A percentile compares a stretch with the other conserved stretches of the same genome.
These are phyloP conservation scores for Phytopythium sindhum DNA, from an alignment of 352 stramenopile species.

Conservation along the genomic window DNA sequence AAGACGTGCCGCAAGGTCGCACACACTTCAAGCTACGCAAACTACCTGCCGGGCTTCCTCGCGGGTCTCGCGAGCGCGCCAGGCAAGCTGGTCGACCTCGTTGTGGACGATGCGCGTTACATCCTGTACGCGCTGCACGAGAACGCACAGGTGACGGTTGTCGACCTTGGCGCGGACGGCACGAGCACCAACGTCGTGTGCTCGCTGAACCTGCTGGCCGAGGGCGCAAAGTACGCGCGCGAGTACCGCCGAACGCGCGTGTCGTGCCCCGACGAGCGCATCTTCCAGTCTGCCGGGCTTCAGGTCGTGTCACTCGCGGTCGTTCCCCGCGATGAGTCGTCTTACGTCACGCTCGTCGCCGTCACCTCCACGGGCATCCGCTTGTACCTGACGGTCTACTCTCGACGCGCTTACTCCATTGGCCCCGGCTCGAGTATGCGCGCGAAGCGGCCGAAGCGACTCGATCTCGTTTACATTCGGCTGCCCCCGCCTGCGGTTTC, in stretches of 20 bases:
- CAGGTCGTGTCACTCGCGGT: slow-evolving; percentile 71
- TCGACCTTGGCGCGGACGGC: slow-evolving; percentile 54
- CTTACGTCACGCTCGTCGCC: slow-evolving; percentile 90
- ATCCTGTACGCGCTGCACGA: slow-evolving; percentile 93
- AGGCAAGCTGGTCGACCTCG: slow-evolving; percentile 84
- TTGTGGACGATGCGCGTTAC: slow-evolving; percentile 83
- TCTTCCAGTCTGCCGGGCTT: slow-evolving; percentile 67
- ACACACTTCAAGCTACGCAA: slow-evolving; percentile 83
- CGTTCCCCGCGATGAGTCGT: slow-evolving; percentile 66
- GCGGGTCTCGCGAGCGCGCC: slow-evolving; percentile 73
- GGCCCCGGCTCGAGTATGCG: slow-evolving; percentile 28
- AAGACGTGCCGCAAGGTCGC: slow-evolving; percentile 91
- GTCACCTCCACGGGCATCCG: slow-evolving; percentile 92
- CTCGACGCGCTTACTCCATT: slow-evolving; percentile 46
- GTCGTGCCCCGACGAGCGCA: slow-evolving; percentile 75
- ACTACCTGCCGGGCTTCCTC: slow-evolving; percentile 78
- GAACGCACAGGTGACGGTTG: slow-evolving; percentile 68
- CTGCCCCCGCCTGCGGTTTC: slow-evolving; percentile 68
- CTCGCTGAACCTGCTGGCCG: slow-evolving; percentile 61
- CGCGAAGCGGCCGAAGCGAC: slow-evolving; percentile 54
- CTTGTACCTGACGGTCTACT: slow-evolving; percentile 92
- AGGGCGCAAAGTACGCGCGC: slow-evolving; percentile 76
- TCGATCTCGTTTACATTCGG: slow-evolving; percentile 82
- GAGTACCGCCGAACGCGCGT: slow-evolving; percentile 80
- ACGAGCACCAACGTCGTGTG: slow-evolving; percentile 65